These are phyloP conservation scores for Tricholoma terreum DNA, from an alignment of 768 basidiomycete genomes.

Conservation along the genomic window DNA sequence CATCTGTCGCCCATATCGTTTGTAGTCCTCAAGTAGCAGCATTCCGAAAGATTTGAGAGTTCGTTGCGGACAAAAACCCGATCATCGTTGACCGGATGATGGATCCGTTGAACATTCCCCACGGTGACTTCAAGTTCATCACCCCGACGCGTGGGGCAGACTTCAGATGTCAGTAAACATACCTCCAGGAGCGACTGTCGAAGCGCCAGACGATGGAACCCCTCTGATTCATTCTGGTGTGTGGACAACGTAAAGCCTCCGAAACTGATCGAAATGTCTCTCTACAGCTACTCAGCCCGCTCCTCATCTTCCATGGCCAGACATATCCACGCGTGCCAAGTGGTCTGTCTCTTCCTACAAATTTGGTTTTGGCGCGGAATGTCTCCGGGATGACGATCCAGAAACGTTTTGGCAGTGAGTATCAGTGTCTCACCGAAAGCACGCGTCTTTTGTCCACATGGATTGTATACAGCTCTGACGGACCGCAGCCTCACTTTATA, in stretches of 20 bases:
- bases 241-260: neutral
- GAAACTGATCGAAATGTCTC: too few species aligned
- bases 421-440: neutral
- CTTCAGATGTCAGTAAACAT: slow-evolving; percentile 18
- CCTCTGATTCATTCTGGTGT: slow-evolving; percentile 38
- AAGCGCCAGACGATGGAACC: slow-evolving; percentile 27
- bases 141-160: too few species aligned
- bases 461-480: slow-evolving; percentile 63
- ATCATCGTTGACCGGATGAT: neutral
- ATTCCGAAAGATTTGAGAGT: slow-evolving; percentile 11
- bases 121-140: too few species aligned
- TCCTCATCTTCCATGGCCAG: slow-evolving; percentile 66
- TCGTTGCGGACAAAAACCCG: neutral
- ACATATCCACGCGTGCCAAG: slow-evolving; percentile 83
- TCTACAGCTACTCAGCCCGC: slow-evolving; percentile 41
- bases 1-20: slow-evolving; percentile 95
- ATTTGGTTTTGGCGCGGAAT: slow-evolving; percentile 94
- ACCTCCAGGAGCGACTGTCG: slow-evolving; percentile 15
- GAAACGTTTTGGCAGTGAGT: slow-evolving; percentile 98
- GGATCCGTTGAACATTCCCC: neutral
- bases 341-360: slow-evolving; percentile 98
- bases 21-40: slow-evolving; percentile 65
- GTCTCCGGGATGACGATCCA: slow-evolving; percentile 82
- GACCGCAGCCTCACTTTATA: slow-evolving; percentile 95
- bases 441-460: neutral